Evolutionary conservation across 2,329 filamentous ascomycete species (phyloP).

Genomic region (Aspergillus persii): DNA sequence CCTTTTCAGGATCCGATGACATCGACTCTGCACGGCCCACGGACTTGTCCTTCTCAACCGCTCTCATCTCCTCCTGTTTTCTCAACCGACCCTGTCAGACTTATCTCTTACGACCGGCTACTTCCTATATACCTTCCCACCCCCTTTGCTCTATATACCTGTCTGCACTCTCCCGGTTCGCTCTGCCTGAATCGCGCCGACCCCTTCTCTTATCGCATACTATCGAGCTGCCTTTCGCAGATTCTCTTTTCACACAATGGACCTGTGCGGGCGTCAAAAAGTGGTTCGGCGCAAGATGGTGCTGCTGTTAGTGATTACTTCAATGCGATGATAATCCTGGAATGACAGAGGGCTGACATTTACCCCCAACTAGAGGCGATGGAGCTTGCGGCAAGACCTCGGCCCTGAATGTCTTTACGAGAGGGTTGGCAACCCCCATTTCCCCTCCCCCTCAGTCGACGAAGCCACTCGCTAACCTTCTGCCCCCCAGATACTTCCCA

Average conservation of each 20-base stretch:
- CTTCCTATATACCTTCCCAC: not conserved
- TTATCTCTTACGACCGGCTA: not conserved
- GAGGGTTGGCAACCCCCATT: constrained; percentile 64
- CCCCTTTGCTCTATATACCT: not conserved
- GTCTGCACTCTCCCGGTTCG: not conserved
- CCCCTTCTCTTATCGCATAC: constrained; percentile 1
- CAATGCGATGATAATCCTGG: not conserved
- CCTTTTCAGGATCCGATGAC: constrained; percentile 31
- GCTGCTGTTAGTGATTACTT: constrained; percentile 61
- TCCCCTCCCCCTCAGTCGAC: constrained; percentile 3
- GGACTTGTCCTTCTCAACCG: constrained; percentile 17
- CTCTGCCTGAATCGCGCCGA: not conserved
- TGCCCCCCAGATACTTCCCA: constrained; percentile 73
- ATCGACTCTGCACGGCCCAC: constrained; percentile 32
- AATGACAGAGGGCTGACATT: constrained; percentile 19
- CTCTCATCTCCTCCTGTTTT: constrained; percentile 18
- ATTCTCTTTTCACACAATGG: constrained; percentile 40
- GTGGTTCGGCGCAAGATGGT: constrained; percentile 96
- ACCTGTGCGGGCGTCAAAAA: constrained; percentile 70
- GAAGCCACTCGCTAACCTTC: constrained; percentile 17
- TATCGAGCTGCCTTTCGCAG: constrained; percentile 1
- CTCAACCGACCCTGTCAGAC: constrained; percentile 11
- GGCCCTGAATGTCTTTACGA: constrained; percentile 94
- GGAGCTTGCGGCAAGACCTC: constrained; percentile 98
- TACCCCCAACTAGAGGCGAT: constrained; percentile 65